Evolutionary conservation across 495 filamentous ascomycete species (phyloP).

Genomic region (Tuber microsphaerosporum): DNA sequence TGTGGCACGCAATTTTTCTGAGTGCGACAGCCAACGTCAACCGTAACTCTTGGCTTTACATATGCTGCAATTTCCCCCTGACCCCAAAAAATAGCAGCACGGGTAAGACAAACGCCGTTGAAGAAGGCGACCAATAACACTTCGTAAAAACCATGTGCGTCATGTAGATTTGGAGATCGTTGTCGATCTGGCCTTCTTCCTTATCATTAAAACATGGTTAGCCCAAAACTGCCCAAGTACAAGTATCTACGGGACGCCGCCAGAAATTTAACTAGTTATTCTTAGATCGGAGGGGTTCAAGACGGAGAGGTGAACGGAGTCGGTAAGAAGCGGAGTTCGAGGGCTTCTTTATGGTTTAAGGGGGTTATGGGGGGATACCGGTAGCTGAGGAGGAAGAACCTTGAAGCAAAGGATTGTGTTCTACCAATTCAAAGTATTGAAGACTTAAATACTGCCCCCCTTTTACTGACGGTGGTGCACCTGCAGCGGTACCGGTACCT

Average conservation of each 20-base stretch:
- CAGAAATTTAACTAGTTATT: neutral
- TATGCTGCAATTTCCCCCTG: neutral
- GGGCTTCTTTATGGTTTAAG: neutral
- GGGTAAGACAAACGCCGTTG: neutral
- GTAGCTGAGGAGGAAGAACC: neutral
- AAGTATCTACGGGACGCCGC: neutral
- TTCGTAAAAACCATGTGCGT: neutral
- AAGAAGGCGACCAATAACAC: neutral
- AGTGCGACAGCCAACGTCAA: neutral
- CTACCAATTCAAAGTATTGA: neutral
- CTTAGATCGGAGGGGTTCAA: neutral
- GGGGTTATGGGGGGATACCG: neutral
- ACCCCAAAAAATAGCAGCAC: neutral
- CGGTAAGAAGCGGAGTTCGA: neutral
- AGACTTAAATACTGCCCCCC: neutral
- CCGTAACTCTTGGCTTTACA: neutral
- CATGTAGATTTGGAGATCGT: neutral
- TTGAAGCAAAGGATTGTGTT: neutral
- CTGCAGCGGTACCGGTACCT: neutral
- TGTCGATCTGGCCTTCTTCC: neutral
- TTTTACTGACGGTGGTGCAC: neutral
- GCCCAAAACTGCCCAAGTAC: neutral
- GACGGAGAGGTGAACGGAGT: neutral
- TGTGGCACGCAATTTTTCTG: neutral
- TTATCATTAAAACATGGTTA: neutral